These are phyloP conservation scores for Euphrasia arctica DNA, from an alignment of 305 asterid species.

Conservation along the genomic window DNA sequence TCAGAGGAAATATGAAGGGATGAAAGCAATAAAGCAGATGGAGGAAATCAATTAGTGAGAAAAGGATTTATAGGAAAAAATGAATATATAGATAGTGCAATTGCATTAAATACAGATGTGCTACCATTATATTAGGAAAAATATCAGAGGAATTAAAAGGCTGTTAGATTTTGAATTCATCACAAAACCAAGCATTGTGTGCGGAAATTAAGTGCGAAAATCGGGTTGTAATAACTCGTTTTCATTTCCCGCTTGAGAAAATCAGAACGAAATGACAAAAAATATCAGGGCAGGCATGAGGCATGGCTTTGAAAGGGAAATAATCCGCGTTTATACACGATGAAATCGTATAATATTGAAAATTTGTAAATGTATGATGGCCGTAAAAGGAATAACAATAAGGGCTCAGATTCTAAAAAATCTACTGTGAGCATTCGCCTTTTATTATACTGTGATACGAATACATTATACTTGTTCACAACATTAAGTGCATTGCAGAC, in stretches of 20 bases:
- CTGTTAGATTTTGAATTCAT: slow-evolving; percentile 1
- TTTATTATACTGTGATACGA: too few relatives aligned
- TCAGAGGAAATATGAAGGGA: not conserved
- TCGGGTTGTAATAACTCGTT: not conserved
- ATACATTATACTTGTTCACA: not conserved
- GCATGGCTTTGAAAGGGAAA: too few relatives aligned
- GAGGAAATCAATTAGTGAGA: not conserved
- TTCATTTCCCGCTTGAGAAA: not conserved
- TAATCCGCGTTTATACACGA: too few relatives aligned
- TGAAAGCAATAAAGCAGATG: not conserved
- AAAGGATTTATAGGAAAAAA: not conserved
- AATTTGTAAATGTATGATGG: too few relatives aligned
- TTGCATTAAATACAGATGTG: not conserved
- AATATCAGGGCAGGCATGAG: too few relatives aligned
- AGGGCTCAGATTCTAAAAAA: too few relatives aligned
- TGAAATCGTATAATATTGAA: too few relatives aligned
- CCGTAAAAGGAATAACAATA: too few relatives aligned
- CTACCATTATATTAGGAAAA: not conserved
- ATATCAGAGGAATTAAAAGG: not conserved
- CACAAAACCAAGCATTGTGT: slow-evolving; percentile 3
- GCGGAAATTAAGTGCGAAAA: not conserved
- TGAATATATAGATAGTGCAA: not conserved
- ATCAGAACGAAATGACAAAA: too few relatives aligned
- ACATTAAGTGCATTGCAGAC: not conserved
- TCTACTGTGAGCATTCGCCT: too few relatives aligned